These are phyloP conservation scores for Leccinum longicurvipes DNA, from an alignment of 768 basidiomycete species.

Conservation along the genomic window DNA sequence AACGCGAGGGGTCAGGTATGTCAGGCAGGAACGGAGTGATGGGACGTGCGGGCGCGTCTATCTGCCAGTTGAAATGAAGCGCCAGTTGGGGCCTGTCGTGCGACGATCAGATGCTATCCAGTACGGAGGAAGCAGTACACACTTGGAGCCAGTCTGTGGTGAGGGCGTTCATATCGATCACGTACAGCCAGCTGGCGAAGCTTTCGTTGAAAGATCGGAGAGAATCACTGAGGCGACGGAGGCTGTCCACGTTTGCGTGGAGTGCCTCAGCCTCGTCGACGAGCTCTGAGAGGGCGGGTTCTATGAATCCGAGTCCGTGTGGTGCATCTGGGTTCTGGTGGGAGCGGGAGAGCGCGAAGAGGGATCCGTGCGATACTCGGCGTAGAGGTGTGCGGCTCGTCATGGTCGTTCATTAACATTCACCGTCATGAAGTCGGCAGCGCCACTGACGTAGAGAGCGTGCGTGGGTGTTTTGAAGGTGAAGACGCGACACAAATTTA, in stretches of 20 bases:
- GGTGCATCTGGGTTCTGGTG: slow-evolving; percentile 66
- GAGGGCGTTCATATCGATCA: slow-evolving; percentile 91
- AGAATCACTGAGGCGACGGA: slow-evolving; percentile 69
- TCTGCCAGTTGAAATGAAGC: slow-evolving; percentile 55
- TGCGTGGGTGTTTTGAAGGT: background rate
- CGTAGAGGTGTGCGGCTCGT: slow-evolving; percentile 68
- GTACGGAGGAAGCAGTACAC: background rate
- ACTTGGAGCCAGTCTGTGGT: slow-evolving; percentile 94
- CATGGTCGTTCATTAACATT: too few species aligned
- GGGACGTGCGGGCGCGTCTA: slow-evolving; percentile 53
- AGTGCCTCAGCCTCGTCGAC: slow-evolving; percentile 84
- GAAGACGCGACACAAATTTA: slow-evolving; percentile 2
- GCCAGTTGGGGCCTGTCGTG: slow-evolving; percentile 52
- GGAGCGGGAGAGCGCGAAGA: slow-evolving; percentile 81
- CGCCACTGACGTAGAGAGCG: too few species aligned
- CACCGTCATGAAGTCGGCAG: too few species aligned
- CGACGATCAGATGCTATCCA: background rate
- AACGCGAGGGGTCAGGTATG: background rate
- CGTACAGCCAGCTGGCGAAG: slow-evolving; percentile 88
- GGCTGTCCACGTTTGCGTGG: slow-evolving; percentile 67
- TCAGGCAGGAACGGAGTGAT: background rate
- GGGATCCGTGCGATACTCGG: slow-evolving; percentile 88
- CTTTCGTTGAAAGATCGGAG: slow-evolving; percentile 88
- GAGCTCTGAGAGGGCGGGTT: slow-evolving; percentile 80
- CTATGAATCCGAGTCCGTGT: slow-evolving; percentile 81